Base-by-base conservation (phyloP, 345 rosid species). In the Xanthoceras sorbifolium region DNA sequence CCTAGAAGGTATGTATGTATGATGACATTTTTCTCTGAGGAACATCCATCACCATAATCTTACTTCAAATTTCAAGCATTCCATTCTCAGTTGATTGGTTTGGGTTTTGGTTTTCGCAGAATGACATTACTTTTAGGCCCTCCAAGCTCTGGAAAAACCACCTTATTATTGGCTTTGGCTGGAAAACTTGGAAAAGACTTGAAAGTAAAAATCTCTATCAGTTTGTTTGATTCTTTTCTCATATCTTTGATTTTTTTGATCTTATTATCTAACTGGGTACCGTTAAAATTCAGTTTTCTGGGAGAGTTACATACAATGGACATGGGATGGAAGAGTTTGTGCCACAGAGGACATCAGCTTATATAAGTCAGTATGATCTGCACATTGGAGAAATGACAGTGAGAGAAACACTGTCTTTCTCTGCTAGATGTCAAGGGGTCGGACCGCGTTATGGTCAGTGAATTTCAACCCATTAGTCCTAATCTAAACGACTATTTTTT, bases 311-410 rank as follows among this genome's bases (percentile, higher is more conserved):
- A 0, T 90, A 88, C 69, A 90, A 90, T 23, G 92, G 94, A 52
- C 89, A 86, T 69, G 88, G 62, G 10, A 90, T 90, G 94, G 84
- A 87, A 22, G 92, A 89, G 77, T 85, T 90, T 76, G 90, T 89
- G 14, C 88, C 93, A 0, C 90, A 89, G 74, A 89, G 90, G 67
- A 80, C 88, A 46, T 80, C 93, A 8, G 90, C 93, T 52, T 89
- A 89, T 67, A 89, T 89, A 46, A 87, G 90, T 66, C 93, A 89
- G 40, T 42, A 87, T 66, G 90, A 89, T 89, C 86, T 86, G 11
- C 93, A 89, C 32, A 85, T 89, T 4, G 88, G 85, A 29, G 93
- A 89, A 79, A 80, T 89, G 93, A 89, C 93, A 6, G 93, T 89
- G 17, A 86, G 93, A 72, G 93, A 89, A 78, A 89, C 93, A 4